These are phyloP conservation scores for Arthrobotrys sphaeroides DNA, from an alignment of 2,329 filamentous ascomycete species.

Conservation along the genomic window DNA sequence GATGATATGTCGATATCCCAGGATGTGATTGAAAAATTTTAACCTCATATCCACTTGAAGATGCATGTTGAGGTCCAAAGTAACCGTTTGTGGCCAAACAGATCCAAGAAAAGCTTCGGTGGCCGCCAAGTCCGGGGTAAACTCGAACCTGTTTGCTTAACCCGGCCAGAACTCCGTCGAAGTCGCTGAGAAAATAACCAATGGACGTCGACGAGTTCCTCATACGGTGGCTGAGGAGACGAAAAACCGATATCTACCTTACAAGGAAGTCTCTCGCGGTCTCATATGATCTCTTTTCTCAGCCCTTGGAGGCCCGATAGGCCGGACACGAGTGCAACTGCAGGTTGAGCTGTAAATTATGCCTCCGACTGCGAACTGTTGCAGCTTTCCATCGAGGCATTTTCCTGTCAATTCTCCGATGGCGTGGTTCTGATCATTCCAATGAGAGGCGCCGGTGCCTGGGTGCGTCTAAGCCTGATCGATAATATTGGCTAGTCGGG, in stretches of 20 bases:
- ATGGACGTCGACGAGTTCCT: neutral
- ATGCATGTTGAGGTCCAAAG: neutral
- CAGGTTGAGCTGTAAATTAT: conserved; percentile 16
- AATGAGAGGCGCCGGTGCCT: neutral
- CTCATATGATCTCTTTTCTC: neutral
- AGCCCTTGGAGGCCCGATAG: neutral
- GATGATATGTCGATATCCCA: neutral
- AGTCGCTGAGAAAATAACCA: neutral
- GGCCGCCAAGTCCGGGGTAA: conserved; percentile 41
- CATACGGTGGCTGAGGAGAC: neutral
- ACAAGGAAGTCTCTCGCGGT: neutral
- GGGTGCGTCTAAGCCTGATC: conserved; percentile 5
- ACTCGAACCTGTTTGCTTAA: neutral
- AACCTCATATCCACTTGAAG: too few species aligned
- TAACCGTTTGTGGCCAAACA: neutral
- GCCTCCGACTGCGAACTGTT: conserved; percentile 26
- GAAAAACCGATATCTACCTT: neutral
- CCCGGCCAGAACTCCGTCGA: neutral
- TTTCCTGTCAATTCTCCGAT: conserved; percentile 24
- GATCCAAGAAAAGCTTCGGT: conserved; percentile 16
- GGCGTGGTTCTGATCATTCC: neutral
- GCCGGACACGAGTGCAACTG: neutral
- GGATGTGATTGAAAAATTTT: too few species aligned
- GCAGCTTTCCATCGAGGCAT: conserved; percentile 26
- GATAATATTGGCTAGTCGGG: neutral